These are phyloP conservation scores for Colletotrichum coccodes DNA, from an alignment of 2,329 filamentous ascomycete species.

Conservation along the genomic window DNA sequence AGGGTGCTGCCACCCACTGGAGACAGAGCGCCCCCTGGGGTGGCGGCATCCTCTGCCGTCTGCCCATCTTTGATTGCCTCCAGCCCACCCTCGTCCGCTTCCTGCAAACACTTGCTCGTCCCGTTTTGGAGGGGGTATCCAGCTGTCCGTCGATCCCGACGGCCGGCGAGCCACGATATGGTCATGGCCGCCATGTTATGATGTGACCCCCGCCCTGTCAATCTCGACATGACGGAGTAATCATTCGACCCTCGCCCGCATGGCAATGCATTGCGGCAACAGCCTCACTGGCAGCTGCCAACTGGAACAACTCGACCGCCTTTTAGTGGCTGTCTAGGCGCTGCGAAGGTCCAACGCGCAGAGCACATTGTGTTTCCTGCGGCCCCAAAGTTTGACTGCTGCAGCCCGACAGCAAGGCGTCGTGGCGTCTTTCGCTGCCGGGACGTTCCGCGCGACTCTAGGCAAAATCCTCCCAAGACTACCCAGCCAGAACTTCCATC, in stretches of 20 bases:
- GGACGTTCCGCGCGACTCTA: not conserved
- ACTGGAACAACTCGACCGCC: not conserved
- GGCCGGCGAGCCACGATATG: slow-evolving; percentile 28
- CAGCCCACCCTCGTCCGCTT: slow-evolving; percentile 21
- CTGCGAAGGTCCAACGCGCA: not conserved
- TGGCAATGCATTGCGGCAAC: slow-evolving; percentile 1
- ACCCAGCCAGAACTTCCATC: not conserved
- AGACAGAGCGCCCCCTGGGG: slow-evolving; percentile 9
- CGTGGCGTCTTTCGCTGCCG: not conserved
- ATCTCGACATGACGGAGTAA: slow-evolving; percentile 28
- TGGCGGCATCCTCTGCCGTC: slow-evolving; percentile 19
- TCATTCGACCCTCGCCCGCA: slow-evolving; percentile 29
- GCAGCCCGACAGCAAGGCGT: not conserved
- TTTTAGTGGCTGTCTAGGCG: slow-evolving; percentile 18
- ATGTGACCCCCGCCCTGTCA: slow-evolving; percentile 30
- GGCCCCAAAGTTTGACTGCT: not conserved
- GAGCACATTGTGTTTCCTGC: slow-evolving; percentile 13
- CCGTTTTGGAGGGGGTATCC: not conserved
- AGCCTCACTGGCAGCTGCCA: slow-evolving; percentile 12
- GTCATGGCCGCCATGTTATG: slow-evolving; percentile 13
- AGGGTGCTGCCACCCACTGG: not conserved
- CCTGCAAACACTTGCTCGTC: not conserved
- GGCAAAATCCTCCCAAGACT: not conserved
- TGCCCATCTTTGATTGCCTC: slow-evolving; percentile 26
- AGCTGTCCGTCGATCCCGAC: slow-evolving; percentile 20